These are phyloP conservation scores for Polytrichum formosum DNA, from an alignment of 225 moss, liverwort and hornwort genomes.

Conservation along the genomic window DNA sequence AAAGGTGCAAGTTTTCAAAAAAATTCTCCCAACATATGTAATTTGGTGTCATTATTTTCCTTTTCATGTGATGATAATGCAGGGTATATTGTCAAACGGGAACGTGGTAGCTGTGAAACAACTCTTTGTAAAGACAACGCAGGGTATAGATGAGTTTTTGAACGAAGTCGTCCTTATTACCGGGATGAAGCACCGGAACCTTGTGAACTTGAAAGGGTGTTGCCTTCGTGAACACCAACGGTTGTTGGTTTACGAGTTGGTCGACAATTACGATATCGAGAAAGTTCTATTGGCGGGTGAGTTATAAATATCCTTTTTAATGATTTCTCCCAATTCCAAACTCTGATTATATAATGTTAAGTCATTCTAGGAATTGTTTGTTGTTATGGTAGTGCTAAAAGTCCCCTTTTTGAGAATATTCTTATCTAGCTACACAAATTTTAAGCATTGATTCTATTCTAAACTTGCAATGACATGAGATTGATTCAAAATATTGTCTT, in stretches of 20 bases:
- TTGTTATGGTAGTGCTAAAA: background rate
- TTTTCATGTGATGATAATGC: no score
- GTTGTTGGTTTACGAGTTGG: constrained; percentile 22
- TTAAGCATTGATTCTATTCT: no score
- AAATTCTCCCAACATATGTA: no score
- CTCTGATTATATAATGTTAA: no score
- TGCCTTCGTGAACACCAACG: constrained; percentile 31
- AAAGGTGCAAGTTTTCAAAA: no score
- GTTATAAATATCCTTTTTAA: background rate
- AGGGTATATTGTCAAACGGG: background rate
- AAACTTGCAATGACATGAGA: background rate
- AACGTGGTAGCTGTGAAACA: constrained; percentile 4
- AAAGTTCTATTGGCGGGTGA: constrained; percentile 16
- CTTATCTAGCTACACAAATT: background rate
- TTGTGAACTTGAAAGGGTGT: constrained; percentile 39
- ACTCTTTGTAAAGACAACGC: constrained; percentile 1
- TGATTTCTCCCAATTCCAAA: background rate
- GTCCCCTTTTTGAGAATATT: constrained; percentile 1
- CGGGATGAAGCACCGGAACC: constrained; percentile 38
- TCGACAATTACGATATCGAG: constrained; percentile 31
- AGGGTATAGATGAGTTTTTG: constrained; percentile 33
- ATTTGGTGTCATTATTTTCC: no score
- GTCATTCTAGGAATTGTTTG: background rate
- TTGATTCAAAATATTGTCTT: background rate
- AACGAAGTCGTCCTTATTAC: constrained; percentile 45